phyloP scores from a whole-genome alignment of 495 filamentous ascomycete genomes.

The Podospora bellae-mahoneyi region DNA sequence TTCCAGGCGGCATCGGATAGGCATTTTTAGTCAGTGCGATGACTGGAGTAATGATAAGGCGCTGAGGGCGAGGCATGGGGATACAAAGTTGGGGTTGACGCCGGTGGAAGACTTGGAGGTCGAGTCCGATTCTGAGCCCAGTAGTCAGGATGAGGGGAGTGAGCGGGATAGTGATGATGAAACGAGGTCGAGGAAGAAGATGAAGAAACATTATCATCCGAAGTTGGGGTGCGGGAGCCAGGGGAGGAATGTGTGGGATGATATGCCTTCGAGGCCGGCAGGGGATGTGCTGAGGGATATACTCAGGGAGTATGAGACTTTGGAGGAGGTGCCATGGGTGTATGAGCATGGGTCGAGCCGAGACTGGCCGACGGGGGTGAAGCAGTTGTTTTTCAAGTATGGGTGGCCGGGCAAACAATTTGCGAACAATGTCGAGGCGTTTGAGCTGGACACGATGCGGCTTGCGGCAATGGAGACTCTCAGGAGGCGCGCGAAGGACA shows the following conservation, averaged over 20 bases:
- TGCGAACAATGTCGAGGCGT: slow-evolving; percentile 14
- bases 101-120: not conserved
- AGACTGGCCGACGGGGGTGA: not conserved
- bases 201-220: not conserved
- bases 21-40: slow-evolving; percentile 20
- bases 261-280: slow-evolving; percentile 20
- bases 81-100: not conserved
- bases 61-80: not conserved
- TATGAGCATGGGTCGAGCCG: not conserved
- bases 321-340: slow-evolving; percentile 13
- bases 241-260: slow-evolving; percentile 5
- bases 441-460: not conserved
- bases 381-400: slow-evolving; percentile 17
- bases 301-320: slow-evolving; percentile 13
- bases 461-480: not conserved
- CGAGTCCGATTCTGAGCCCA: not conserved
- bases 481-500: not conserved
- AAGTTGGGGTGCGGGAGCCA: not conserved
- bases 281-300: slow-evolving; percentile 26
- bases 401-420: slow-evolving; percentile 21
- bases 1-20: slow-evolving; percentile 18
- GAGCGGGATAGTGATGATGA: not conserved
- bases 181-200: not conserved
- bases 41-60: slow-evolving; percentile 15
- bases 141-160: not conserved